Conservation (phyloP, 805 yeast genomes). For the Ogataea parapolymorpha region DNA sequence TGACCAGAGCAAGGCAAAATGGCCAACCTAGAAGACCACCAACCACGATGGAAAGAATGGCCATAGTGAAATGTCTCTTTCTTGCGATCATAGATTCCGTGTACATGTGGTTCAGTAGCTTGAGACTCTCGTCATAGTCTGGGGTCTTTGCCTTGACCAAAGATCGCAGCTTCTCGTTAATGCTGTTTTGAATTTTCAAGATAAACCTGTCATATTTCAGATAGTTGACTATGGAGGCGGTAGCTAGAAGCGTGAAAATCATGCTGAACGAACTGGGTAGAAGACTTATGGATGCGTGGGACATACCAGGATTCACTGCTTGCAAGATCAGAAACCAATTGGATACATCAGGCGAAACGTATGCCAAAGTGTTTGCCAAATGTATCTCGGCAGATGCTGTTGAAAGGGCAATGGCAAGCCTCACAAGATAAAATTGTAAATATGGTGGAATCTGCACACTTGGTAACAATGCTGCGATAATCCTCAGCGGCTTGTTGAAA, state of each 20-base stretch:
- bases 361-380: conserved; percentile 42
- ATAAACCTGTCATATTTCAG: conserved; percentile 27
- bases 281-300: conserved; percentile 83
- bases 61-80: conserved; percentile 26
- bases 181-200: conserved; percentile 13
- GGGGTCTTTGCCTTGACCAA: conserved; percentile 12
- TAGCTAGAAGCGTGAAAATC: conserved; percentile 45
- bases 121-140: conserved; percentile 17
- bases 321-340: conserved; percentile 62
- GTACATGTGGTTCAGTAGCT: conserved; percentile 16
- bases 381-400: conserved; percentile 51
- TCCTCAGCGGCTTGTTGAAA: conserved; percentile 23
- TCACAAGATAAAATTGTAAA: conserved; percentile 49
- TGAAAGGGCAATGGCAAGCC: conserved; percentile 41
- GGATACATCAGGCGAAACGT: conserved; percentile 40
- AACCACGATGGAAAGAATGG: conserved; percentile 45
- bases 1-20: conserved; percentile 61
- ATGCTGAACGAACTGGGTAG: conserved; percentile 81
- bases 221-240: conserved; percentile 37
- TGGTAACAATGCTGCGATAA: conserved; percentile 4
- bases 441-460: conserved; percentile 19
- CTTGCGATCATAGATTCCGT: conserved; percentile 17
- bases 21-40: conserved; percentile 94
- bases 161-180: conserved; percentile 16
- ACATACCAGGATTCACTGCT: conserved; percentile 72